These are phyloP conservation scores for Fusarium hainanense DNA, from an alignment of 2,329 filamentous ascomycete genomes.

Conservation along the genomic window DNA sequence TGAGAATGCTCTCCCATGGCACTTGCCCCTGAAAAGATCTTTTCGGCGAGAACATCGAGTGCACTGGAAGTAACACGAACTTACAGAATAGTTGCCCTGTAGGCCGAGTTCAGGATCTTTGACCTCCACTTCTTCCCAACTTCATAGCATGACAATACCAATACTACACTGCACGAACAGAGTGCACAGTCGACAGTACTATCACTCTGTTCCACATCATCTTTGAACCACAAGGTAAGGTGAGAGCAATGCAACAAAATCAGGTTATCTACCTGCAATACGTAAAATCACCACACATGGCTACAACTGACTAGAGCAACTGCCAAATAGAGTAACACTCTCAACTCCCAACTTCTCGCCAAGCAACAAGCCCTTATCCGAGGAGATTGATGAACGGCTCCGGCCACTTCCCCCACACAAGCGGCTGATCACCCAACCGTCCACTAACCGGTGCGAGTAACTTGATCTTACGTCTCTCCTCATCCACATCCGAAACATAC, in stretches of 20 bases:
- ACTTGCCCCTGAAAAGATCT: neutral
- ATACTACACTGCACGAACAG: neutral
- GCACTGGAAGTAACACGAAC: rapidly evolving
- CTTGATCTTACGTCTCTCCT: slow-evolving; percentile 81
- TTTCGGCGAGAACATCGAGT: neutral
- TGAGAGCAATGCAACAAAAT: neutral
- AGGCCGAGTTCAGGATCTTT: neutral
- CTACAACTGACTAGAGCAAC: neutral
- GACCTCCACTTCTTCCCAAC: neutral
- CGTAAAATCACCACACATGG: neutral
- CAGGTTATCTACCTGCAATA: neutral
- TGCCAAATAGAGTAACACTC: neutral
- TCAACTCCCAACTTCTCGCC: neutral
- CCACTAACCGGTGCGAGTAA: slow-evolving; percentile 87
- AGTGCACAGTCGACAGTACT: neutral
- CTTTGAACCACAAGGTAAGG: neutral
- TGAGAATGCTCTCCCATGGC: neutral
- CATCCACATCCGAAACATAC: slow-evolving; percentile 92
- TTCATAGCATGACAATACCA: too few relatives aligned
- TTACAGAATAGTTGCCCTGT: neutral
- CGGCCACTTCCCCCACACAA: slow-evolving; percentile 89
- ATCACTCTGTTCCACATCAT: neutral
- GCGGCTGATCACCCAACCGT: slow-evolving; percentile 79
- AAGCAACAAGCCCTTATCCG: slow-evolving; percentile 51
- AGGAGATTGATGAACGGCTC: slow-evolving; percentile 84